phyloP scores from a whole-genome alignment of 371 early-diverging fungal genomes.

The Apophysomyces variabilis region DNA sequence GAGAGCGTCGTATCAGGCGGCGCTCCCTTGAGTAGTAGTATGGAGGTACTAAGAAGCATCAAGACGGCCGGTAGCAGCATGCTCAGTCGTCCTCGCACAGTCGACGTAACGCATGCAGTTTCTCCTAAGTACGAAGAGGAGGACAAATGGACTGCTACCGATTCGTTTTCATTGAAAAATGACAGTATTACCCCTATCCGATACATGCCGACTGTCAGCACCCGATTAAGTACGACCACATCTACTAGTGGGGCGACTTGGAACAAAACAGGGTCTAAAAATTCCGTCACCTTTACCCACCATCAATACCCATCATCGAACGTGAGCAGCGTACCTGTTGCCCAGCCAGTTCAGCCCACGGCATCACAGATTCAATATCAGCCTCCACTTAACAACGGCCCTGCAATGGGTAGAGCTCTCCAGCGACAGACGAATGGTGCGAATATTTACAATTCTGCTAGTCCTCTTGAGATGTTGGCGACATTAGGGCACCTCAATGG shows the following conservation, averaged over 20 bases:
- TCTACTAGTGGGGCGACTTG: conserved; percentile 31
- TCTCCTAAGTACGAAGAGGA: conserved; percentile 1
- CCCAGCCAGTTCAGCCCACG: conserved; percentile 32
- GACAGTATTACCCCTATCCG: conserved; percentile 31
- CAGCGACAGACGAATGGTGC: background rate
- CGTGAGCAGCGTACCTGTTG: conserved; percentile 43
- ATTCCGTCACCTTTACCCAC: conserved; percentile 33
- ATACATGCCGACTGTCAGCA: conserved; percentile 38
- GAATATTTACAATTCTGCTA: conserved; percentile 35
- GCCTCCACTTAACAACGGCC: conserved; percentile 6
- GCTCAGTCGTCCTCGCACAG: background rate
- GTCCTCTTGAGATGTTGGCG: conserved; percentile 49
- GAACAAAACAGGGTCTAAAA: conserved; percentile 16
- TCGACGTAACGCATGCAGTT: conserved; percentile 20
- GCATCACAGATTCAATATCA: conserved; percentile 14
- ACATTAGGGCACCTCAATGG: conserved; percentile 27
- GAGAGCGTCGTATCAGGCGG: conserved; percentile 14
- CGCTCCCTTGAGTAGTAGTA: conserved; percentile 37
- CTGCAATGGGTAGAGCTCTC: background rate
- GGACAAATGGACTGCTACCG: conserved; percentile 32
- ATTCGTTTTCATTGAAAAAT: conserved; percentile 35
- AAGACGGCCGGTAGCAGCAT: conserved; percentile 33
- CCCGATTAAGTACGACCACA: conserved; percentile 35
- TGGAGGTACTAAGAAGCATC: conserved; percentile 47
- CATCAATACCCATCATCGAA: conserved; percentile 48